A percentile compares a stretch with the other conserved stretches of the same genome.
Conservation (phyloP, 441 rosid genomes). For the Mallotus japonicus region DNA sequence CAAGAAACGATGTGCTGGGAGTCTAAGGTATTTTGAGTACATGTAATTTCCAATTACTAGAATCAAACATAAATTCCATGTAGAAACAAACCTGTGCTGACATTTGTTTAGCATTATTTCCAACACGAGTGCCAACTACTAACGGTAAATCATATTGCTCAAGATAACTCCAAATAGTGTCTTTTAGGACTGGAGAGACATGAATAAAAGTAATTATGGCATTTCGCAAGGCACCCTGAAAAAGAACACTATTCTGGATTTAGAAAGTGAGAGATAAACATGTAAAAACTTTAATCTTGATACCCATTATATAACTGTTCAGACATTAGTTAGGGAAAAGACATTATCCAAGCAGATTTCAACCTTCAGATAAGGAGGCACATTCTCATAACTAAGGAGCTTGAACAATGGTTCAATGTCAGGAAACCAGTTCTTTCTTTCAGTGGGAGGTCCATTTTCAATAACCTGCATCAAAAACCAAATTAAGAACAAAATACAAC, state of each 20-base stretch:
- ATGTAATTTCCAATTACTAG: constrained; percentile 11
- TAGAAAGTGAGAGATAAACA: constrained; percentile 14
- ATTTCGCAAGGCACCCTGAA: constrained; percentile 90
- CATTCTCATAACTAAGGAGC: constrained; percentile 95
- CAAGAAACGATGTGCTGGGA: not conserved
- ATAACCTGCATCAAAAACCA: constrained; percentile 51
- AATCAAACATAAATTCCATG: constrained; percentile 17
- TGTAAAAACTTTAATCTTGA: constrained; percentile 8
- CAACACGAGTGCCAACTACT: constrained; percentile 64
- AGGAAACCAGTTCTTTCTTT: constrained; percentile 90
- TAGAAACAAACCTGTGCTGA: constrained; percentile 58
- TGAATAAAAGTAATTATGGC: constrained; percentile 69
- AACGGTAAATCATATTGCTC: constrained; percentile 97
- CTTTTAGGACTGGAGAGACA: constrained; percentile 74
- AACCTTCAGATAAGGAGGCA: constrained; percentile 94
- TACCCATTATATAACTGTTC: constrained; percentile 18
- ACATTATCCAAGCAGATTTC: constrained; percentile 21
- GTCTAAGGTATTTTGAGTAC: constrained; percentile 1
- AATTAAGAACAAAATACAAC: not conserved
- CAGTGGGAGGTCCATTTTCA: constrained; percentile 82
- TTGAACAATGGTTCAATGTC: constrained; percentile 93
- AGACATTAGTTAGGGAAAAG: constrained; percentile 20
- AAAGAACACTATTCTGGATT: constrained; percentile 24
- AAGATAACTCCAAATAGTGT: constrained; percentile 81
- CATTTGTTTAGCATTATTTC: constrained; percentile 53